Percentiles rank a stretch among this genome's conserved stretches.
Conservation (phyloP, 176 grass and related monocot species). For the Musa beccarii region DNA sequence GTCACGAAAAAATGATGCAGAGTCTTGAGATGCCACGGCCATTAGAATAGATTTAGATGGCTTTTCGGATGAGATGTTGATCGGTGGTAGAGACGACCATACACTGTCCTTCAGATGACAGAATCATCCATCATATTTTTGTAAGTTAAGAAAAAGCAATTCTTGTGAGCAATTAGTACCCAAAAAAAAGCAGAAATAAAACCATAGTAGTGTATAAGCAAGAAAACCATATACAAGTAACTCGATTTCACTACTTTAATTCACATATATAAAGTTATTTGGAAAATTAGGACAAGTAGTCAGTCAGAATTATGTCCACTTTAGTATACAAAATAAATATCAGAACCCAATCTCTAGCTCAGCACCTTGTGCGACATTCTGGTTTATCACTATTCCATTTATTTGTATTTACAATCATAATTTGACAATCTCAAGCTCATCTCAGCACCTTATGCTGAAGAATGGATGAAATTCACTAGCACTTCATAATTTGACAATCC, state of each 20-base stretch:
- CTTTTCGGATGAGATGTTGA: slow-evolving; percentile 45
- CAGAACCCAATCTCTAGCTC: no score
- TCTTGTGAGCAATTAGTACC: not conserved
- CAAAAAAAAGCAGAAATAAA: not conserved
- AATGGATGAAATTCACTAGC: no score
- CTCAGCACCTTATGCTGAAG: no score
- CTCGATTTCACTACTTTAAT: not conserved
- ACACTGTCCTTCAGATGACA: slow-evolving; percentile 91
- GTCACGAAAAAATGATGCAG: slow-evolving; percentile 89
- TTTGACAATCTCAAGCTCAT: no score
- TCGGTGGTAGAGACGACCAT: slow-evolving; percentile 82
- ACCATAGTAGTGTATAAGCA: not conserved
- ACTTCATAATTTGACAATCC: no score
- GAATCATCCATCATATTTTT: slow-evolving; percentile 25
- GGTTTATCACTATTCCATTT: no score
- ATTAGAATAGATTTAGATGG: slow-evolving; percentile 71
- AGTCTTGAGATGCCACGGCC: slow-evolving; percentile 60
- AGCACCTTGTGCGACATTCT: no score
- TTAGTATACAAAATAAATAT: not conserved
- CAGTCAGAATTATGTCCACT: no score
- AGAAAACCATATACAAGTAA: no score
- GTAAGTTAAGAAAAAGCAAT: not conserved
- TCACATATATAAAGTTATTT: not conserved
- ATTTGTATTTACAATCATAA: no score
- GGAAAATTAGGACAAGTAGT: not conserved